phyloP scores from a whole-genome alignment of 2,329 filamentous ascomycete species.

The Cladosporium velox region DNA sequence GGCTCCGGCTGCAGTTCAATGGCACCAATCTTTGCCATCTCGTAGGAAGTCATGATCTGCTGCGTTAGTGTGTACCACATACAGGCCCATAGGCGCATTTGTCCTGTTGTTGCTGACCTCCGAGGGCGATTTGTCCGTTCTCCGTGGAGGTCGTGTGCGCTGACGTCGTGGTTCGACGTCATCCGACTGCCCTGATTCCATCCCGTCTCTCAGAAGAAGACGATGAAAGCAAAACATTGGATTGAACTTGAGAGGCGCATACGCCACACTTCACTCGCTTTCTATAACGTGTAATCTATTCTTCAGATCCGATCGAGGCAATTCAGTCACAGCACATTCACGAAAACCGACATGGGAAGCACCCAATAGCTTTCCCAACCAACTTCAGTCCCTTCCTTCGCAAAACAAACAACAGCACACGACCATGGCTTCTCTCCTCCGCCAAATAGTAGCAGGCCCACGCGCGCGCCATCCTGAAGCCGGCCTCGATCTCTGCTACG shows the following conservation, averaged over 20 bases:
- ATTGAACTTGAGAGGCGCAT: neutral
- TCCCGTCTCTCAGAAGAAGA: neutral
- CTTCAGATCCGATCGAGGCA: neutral
- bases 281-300: neutral
- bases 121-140: neutral
- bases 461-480: slow-evolving; percentile 82
- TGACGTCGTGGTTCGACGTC: neutral
- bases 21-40: neutral
- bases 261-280: neutral
- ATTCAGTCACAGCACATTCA: neutral
- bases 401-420: neutral
- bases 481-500: slow-evolving; percentile 91
- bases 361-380: neutral
- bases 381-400: neutral
- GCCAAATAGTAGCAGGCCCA: slow-evolving; percentile 88
- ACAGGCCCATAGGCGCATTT: neutral
- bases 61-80: neutral
- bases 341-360: neutral
- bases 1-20: neutral
- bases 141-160: neutral
- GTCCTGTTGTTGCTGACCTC: neutral
- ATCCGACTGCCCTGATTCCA: neutral
- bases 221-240: neutral
- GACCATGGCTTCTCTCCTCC: slow-evolving; percentile 69
- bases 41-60: neutral